A percentile compares a stretch with the other conserved stretches of the same genome.
Evolutionary conservation across 345 rosid genomes (phyloP).

Genomic region (Lepidium sativum): DNA sequence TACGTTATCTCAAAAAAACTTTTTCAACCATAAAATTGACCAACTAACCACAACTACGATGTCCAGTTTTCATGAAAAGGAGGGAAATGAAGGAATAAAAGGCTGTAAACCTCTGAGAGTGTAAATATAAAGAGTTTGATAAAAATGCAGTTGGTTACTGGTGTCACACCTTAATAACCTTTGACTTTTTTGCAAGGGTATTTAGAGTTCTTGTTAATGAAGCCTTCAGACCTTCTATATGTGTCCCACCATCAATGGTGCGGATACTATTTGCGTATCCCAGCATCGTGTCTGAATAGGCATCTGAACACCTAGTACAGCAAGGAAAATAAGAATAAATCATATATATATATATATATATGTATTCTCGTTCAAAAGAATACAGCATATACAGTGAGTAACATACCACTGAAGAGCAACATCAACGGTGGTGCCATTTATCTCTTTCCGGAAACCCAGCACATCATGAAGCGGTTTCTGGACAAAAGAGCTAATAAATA

Average conservation of each 20-base stretch:
- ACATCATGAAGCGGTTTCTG: conserved; percentile 86
- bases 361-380: neutral
- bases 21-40: neutral
- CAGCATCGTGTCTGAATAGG: conserved; percentile 83
- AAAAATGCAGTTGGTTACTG: neutral
- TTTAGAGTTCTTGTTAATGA: conserved; percentile 87
- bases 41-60: neutral
- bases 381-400: neutral
- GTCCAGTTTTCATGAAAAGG: neutral
- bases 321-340: neutral
- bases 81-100: neutral
- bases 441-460: conserved; percentile 61
- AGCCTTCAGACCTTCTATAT: conserved; percentile 88
- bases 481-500: conserved; percentile 25
- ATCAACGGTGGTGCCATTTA: conserved; percentile 56
- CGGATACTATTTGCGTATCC: conserved; percentile 96
- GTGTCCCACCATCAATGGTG: conserved; percentile 94
- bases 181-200: conserved; percentile 78
- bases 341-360: neutral
- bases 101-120: neutral
- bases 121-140: neutral
- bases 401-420: conserved; percentile 87
- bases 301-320: conserved; percentile 78
- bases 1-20: neutral
- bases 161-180: conserved; percentile 62